Evolutionary conservation across 2,329 filamentous ascomycete species (phyloP).

Genomic region (Aulographum hederae): DNA sequence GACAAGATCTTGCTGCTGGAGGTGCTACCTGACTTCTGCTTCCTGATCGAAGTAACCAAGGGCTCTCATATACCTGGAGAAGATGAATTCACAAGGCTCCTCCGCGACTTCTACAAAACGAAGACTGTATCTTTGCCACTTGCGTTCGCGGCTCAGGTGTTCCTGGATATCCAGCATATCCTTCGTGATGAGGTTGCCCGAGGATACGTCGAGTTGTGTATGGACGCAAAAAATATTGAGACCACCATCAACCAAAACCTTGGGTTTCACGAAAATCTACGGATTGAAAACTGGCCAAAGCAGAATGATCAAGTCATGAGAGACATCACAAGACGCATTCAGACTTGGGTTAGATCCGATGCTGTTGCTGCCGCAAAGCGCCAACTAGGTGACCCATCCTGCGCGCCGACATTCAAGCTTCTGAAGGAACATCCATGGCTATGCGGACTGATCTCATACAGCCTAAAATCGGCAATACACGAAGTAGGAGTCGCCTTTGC

Average conservation of each 20-base stretch:
- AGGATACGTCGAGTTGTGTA: slow-evolving; percentile 5
- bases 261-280: slow-evolving; percentile 7
- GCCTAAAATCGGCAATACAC: slow-evolving; percentile 14
- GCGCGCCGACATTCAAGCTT: slow-evolving; percentile 2
- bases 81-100: slow-evolving; percentile 14
- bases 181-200: slow-evolving; percentile 9
- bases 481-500: slow-evolving; percentile 15
- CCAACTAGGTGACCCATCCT: neutral
- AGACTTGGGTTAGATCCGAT: slow-evolving; percentile 5
- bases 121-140: slow-evolving; percentile 10
- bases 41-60: slow-evolving; percentile 8
- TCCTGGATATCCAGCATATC: slow-evolving; percentile 17
- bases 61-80: slow-evolving; percentile 8
- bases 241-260: slow-evolving; percentile 4
- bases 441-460: slow-evolving; percentile 20
- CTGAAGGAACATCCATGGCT: slow-evolving; percentile 8
- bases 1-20: slow-evolving; percentile 15
- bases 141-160: slow-evolving; percentile 15
- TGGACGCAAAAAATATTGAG: slow-evolving; percentile 5
- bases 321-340: slow-evolving; percentile 4
- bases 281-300: slow-evolving; percentile 7
- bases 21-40: slow-evolving; percentile 14
- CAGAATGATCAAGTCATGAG: slow-evolving; percentile 7
- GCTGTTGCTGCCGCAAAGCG: neutral
- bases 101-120: slow-evolving; percentile 13